Conservation (phyloP, 2,329 filamentous ascomycete species). For the Hypoxylon sp. region DNA sequence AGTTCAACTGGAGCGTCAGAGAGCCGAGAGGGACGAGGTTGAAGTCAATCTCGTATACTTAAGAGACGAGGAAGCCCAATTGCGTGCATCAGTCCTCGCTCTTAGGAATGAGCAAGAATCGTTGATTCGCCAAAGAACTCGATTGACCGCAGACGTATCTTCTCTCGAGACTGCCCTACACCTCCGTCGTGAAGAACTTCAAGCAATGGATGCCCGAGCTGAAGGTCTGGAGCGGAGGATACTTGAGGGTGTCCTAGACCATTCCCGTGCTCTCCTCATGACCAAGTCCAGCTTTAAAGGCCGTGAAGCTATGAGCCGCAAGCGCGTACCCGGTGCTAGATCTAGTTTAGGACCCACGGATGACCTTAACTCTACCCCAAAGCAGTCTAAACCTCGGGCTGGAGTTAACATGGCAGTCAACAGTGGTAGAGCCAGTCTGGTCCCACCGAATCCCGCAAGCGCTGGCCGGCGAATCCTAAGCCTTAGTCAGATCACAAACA, state of each 20-base stretch:
- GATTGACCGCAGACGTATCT: conserved; percentile 87
- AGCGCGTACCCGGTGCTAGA: conserved; percentile 62
- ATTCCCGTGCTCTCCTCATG: conserved; percentile 91
- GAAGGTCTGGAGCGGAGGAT: conserved; percentile 93
- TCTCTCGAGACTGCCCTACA: conserved; percentile 91
- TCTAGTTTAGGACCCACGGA: conserved; percentile 59
- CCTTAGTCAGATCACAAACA: conserved; percentile 89
- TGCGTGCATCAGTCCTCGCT: conserved; percentile 69
- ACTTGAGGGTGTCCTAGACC: conserved; percentile 94
- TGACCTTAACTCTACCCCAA: conserved; percentile 45
- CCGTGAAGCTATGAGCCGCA: conserved; percentile 71
- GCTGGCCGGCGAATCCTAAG: conserved; percentile 86
- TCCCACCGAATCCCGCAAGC: conserved; percentile 62
- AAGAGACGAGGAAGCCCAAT: conserved; percentile 66
- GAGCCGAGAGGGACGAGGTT: conserved; percentile 72
- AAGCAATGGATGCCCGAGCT: conserved; percentile 90
- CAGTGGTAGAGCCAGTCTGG: conserved; percentile 64
- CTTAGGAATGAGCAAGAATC: conserved; percentile 81
- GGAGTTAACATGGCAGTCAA: conserved; percentile 70
- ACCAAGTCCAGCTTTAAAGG: conserved; percentile 70
- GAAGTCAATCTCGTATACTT: conserved; percentile 68
- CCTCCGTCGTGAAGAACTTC: conserved; percentile 90
- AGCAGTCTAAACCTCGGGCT: conserved; percentile 51
- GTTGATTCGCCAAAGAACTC: conserved; percentile 82
- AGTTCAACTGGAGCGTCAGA: conserved; percentile 81